phyloP scores from a whole-genome alignment of 768 basidiomycete genomes.

The Lactifluus subvellereus region DNA sequence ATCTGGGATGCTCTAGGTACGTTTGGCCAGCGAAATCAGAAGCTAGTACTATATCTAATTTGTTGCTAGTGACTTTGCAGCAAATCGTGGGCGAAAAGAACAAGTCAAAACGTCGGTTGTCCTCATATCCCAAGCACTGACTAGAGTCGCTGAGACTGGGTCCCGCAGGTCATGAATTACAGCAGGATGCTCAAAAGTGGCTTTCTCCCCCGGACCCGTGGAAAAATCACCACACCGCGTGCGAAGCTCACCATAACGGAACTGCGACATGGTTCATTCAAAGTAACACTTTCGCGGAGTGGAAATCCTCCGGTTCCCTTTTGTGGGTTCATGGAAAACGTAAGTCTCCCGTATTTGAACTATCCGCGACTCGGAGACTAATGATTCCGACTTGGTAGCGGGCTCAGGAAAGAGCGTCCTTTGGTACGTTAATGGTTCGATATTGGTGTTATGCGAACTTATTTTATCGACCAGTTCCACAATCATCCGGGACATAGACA shows the following conservation, averaged over 20 bases:
- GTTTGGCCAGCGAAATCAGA: background rate
- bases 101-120: background rate
- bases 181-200: background rate
- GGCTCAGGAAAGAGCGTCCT: conserved; percentile 8
- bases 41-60: background rate
- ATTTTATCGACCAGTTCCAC: background rate
- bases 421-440: background rate
- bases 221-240: background rate
- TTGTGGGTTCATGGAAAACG: conserved; percentile 1
- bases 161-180: background rate
- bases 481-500: background rate
- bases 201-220: conserved; percentile 2
- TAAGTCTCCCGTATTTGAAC: background rate
- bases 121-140: background rate
- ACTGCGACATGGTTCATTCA: no score
- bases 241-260: no score
- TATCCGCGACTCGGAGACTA: background rate
- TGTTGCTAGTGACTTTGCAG: background rate
- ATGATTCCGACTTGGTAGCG: background rate
- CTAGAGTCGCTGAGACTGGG: background rate
- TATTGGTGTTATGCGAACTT: background rate
- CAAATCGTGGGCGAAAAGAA: background rate
- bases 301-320: no score
- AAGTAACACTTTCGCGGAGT: no score
- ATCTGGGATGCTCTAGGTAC: background rate